Evolutionary conservation across 108 stramenopile species (phyloP), one percentile per base, ranked within the genome.

Genomic region (Conticribra guillardii): DNA sequence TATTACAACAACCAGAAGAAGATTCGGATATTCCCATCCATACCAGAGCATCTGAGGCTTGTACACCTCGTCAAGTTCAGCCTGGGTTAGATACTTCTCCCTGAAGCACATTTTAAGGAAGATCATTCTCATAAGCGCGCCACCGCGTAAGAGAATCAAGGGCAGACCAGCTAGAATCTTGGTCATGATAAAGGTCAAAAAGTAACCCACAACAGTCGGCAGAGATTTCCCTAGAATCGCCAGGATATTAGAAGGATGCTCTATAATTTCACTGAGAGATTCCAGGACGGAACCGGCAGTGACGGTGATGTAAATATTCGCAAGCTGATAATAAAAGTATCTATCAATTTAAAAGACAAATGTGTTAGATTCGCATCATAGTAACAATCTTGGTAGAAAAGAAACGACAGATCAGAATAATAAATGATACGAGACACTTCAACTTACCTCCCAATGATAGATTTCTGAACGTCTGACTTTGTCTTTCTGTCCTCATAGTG

Each of bases 91-190:
- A 48, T 80, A 89, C 27, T 64, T 71, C 54, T 92, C 86, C 27
- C 74, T 29, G 32, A 88, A 89, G 15, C 86, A 71, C 18, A 66
- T 48, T 28, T 83, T 81, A 60, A 88, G 60, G n/a, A 90, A 64
- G 0, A 87, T 53, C 81, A 88, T 81, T 30, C 89, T 67, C 9
- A 66, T 56, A 11, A 94, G 67, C 7, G 96, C 86, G 3, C 87
- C 88, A 31, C 89, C 62, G 22, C 92, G 76, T 27, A 95, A 58
- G 18, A 96, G 80, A 16, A 92, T 86, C 64, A 87, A 85, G 4
- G 93, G 91, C 22, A 96, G 61, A 1, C 96, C 96, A 19, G 89
- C 93, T 19, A 96, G 74, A 17, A 92, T 84, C 73, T 96, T 96
- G 27, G 91, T 93, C 54, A 96, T 81, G 58, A 96, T 83, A 27